phyloP scores from a whole-genome alignment of 2,329 filamentous ascomycete species.

The Exophiala mesophila region DNA sequence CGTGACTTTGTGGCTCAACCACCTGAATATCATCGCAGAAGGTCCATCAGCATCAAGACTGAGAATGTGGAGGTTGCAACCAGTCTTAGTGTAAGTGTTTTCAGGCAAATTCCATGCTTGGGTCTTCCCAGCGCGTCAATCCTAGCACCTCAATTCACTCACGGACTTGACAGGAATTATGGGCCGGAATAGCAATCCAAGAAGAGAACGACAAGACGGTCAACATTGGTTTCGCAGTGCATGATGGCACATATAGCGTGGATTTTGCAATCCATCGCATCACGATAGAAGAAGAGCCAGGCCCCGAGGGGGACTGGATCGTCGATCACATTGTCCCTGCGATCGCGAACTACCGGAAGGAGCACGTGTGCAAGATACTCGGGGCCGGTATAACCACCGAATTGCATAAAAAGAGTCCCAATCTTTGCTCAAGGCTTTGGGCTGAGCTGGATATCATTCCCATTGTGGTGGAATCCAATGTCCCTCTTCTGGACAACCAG shows the following conservation, averaged over 20 bases:
- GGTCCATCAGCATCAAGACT: constrained; percentile 15
- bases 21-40: constrained; percentile 16
- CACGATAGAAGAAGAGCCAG: constrained; percentile 15
- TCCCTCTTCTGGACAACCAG: constrained; percentile 33
- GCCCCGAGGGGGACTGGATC: constrained; percentile 13
- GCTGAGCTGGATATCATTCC: constrained; percentile 70
- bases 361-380: constrained; percentile 59
- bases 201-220: constrained; percentile 15
- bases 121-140: background rate
- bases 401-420: constrained; percentile 57
- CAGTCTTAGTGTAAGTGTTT: constrained; percentile 19
- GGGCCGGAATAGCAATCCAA: constrained; percentile 22
- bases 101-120: background rate
- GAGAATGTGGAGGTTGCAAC: constrained; percentile 17
- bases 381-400: constrained; percentile 64
- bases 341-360: constrained; percentile 14
- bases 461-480: constrained; percentile 52
- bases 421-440: constrained; percentile 68
- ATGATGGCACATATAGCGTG: constrained; percentile 26
- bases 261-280: constrained; percentile 25
- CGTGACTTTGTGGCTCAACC: constrained; percentile 19
- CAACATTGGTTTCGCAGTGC: constrained; percentile 22
- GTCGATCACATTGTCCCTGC: constrained; percentile 18
- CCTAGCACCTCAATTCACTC: background rate
- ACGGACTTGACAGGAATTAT: constrained; percentile 21